Evolutionary conservation across 805 yeast species (phyloP).

Genomic region (Jamesozyma piceae): DNA sequence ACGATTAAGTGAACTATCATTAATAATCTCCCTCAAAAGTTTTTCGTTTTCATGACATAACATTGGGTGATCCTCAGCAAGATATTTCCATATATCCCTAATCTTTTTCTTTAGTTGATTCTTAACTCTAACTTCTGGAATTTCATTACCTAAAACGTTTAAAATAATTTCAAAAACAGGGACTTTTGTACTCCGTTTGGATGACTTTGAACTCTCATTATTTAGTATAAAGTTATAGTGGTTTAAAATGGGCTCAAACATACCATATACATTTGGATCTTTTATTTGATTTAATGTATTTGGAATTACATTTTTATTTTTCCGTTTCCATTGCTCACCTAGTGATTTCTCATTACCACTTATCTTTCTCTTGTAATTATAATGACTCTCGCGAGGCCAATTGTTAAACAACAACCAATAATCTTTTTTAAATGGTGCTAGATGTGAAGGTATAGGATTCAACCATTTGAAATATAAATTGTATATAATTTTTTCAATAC

Average conservation of each 20-base stretch:
- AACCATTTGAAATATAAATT: slow-evolving; percentile 1
- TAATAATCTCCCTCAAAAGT: neutral
- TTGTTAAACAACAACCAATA: neutral
- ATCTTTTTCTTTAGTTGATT: slow-evolving; percentile 3
- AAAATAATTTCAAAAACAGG: slow-evolving; percentile 7
- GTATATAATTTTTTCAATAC: neutral
- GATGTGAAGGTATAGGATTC: slow-evolving; percentile 3
- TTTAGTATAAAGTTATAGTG: slow-evolving; percentile 1
- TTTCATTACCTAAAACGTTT: slow-evolving; percentile 2
- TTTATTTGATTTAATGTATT: neutral
- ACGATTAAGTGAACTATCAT: neutral
- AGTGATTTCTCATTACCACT: neutral
- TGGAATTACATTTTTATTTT: neutral
- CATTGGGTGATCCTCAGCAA: slow-evolving; percentile 1
- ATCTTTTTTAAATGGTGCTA: slow-evolving; percentile 2
- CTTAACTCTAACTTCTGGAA: slow-evolving; percentile 1
- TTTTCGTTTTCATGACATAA: neutral
- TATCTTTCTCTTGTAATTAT: neutral
- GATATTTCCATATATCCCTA: neutral
- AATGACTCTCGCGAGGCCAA: slow-evolving; percentile 9
- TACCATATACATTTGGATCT: neutral
- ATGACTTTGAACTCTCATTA: neutral
- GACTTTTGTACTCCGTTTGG: neutral
- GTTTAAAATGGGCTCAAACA: slow-evolving; percentile 1
- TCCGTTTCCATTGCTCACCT: slow-evolving; percentile 1